These are phyloP conservation scores for Massarina eburnea DNA, from an alignment of 2,329 filamentous ascomycete species.

Conservation along the genomic window DNA sequence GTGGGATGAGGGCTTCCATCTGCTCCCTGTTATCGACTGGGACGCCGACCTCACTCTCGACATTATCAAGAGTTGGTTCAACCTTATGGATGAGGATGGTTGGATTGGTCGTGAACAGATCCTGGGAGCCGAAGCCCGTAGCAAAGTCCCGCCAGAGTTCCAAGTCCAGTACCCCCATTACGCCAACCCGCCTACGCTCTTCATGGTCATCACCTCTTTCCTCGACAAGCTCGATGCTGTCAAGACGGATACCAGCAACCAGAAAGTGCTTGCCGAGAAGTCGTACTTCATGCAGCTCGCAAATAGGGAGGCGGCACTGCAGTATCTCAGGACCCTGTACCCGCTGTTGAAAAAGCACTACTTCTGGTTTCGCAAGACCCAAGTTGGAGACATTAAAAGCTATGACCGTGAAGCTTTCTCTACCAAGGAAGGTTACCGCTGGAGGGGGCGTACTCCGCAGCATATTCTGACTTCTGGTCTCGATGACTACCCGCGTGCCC, in stretches of 20 bases:
- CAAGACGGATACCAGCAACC: slow-evolving; percentile 32
- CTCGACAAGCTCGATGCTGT: slow-evolving; percentile 71
- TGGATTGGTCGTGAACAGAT: slow-evolving; percentile 99
- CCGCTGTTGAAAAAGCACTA: slow-evolving; percentile 87
- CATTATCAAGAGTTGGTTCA: slow-evolving; percentile 94
- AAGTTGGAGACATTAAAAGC: slow-evolving; percentile 83
- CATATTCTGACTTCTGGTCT: slow-evolving; percentile 92
- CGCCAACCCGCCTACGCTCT: slow-evolving; percentile 93
- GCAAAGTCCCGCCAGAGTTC: slow-evolving; percentile 91
- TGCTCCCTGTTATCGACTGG: slow-evolving; percentile 90
- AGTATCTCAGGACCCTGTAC: slow-evolving; percentile 77
- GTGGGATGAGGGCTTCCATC: slow-evolving; percentile 97
- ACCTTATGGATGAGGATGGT: slow-evolving; percentile 91
- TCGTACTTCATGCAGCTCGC: slow-evolving; percentile 66
- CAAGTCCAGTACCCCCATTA: slow-evolving; percentile 96
- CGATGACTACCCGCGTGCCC: slow-evolving; percentile 92
- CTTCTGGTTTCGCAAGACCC: slow-evolving; percentile 92
- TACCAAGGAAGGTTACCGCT: slow-evolving; percentile 89
- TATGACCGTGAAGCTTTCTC: slow-evolving; percentile 91
- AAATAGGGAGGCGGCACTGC: slow-evolving; percentile 66
- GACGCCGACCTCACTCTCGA: slow-evolving; percentile 82
- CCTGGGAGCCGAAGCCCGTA: slow-evolving; percentile 84
- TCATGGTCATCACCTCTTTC: slow-evolving; percentile 83
- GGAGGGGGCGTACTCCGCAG: slow-evolving; percentile 83
- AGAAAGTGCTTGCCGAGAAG: slow-evolving; percentile 40